phyloP scores from a whole-genome alignment of 1,284 basidiomycete genomes.

The Takashimella koratensis region DNA sequence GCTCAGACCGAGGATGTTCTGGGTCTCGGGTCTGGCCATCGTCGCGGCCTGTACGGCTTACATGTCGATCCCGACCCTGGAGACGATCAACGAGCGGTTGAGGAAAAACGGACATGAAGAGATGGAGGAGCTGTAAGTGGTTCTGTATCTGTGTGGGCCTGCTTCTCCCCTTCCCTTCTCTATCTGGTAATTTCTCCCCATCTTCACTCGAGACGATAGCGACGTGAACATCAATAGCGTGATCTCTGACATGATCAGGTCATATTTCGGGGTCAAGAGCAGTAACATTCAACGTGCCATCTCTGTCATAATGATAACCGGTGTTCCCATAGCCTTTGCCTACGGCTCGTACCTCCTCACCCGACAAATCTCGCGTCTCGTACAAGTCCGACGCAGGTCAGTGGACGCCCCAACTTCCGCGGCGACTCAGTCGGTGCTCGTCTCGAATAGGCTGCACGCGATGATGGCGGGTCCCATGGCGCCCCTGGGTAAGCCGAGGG shows the following conservation, averaged over 20 bases:
- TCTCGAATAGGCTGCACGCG: not conserved
- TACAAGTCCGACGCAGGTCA: not conserved
- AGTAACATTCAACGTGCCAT: not conserved
- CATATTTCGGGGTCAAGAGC: not conserved
- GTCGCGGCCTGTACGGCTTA: conserved; percentile 47
- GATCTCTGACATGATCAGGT: not conserved
- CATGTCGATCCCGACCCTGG: not conserved
- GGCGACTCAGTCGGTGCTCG: not conserved
- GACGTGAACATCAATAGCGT: no score
- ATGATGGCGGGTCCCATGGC: not conserved
- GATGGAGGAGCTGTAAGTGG: not conserved
- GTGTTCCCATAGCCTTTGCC: not conserved
- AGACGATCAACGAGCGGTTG: not conserved
- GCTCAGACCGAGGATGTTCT: conserved; percentile 3
- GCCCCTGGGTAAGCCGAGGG: not conserved
- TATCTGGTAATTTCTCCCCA: not conserved
- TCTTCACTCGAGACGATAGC: no score
- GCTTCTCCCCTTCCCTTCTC: not conserved
- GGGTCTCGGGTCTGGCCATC: conserved; percentile 6
- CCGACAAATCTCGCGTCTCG: not conserved
- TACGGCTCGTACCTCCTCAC: not conserved
- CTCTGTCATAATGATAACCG: not conserved
- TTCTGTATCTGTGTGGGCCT: not conserved
- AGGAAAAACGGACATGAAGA: not conserved
- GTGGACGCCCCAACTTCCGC: not conserved